Percentiles rank a stretch among this genome's conserved stretches.
phyloP scores from a whole-genome alignment of 371 early-diverging fungal genomes.

The Nematocida sp. region DNA sequence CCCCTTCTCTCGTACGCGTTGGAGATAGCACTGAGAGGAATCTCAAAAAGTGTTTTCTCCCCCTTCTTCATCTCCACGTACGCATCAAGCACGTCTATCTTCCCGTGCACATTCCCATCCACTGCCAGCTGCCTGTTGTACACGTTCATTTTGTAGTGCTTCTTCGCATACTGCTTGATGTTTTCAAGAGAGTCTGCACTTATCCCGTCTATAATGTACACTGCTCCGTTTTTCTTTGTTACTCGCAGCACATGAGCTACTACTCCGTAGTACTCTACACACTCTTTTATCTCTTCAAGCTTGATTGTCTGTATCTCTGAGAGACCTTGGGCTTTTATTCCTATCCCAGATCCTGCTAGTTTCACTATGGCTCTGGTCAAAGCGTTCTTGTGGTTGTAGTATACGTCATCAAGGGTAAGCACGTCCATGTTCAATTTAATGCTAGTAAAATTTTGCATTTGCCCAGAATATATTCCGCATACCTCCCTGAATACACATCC shows the following conservation, averaged over 20 bases:
- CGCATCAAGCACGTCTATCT: conserved; percentile 51
- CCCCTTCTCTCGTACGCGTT: conserved; percentile 59
- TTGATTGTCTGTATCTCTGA: conserved; percentile 50
- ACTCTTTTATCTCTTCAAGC: conserved; percentile 56
- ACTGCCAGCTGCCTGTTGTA: conserved; percentile 58
- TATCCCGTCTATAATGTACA: conserved; percentile 53
- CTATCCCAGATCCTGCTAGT: conserved; percentile 59
- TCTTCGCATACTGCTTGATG: conserved; percentile 47
- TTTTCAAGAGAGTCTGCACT: conserved; percentile 52
- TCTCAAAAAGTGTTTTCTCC: conserved; percentile 59
- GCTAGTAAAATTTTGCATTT: too few species aligned
- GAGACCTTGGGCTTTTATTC: conserved; percentile 49
- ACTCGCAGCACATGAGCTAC: conserved; percentile 52
- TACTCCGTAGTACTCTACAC: conserved; percentile 59
- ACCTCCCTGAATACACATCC: too few species aligned
- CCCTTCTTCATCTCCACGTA: conserved; percentile 54
- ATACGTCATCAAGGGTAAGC: conserved; percentile 52
- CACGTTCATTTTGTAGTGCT: conserved; percentile 54
- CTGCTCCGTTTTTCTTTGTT: conserved; percentile 18
- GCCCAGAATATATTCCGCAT: too few species aligned
- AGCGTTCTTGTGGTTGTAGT: conserved; percentile 26
- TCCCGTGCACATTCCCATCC: conserved; percentile 45
- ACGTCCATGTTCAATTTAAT: conserved; percentile 55
- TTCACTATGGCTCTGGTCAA: conserved; percentile 46
- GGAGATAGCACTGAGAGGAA: conserved; percentile 60